Percentiles rank a stretch among this genome's conserved stretches.
These are phyloP conservation scores for Helotiales sp. DNA, from an alignment of 2,329 filamentous ascomycete genomes.

Conservation along the genomic window DNA sequence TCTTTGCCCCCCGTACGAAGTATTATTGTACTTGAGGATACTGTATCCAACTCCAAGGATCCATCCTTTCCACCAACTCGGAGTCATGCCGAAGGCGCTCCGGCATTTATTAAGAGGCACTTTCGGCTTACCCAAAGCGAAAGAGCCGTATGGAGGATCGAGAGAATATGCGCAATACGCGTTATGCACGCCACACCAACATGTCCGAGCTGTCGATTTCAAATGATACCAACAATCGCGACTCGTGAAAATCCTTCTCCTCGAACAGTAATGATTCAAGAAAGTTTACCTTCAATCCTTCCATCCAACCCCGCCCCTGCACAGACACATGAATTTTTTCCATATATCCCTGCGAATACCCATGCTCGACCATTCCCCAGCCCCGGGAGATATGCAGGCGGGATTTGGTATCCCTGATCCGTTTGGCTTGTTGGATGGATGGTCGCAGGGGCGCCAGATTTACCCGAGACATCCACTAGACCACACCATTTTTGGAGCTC, in stretches of 20 bases:
- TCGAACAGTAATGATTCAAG: neutral
- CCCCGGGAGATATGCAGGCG: neutral
- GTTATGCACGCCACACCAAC: constrained; percentile 1
- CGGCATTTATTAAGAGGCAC: constrained; percentile 1
- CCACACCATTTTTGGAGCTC: neutral
- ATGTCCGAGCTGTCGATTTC: neutral
- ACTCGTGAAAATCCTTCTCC: neutral
- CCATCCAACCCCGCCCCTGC: constrained; percentile 2
- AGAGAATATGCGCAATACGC: neutral
- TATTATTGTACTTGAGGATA: too few relatives aligned
- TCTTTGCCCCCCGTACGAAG: too few relatives aligned
- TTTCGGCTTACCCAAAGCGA: neutral
- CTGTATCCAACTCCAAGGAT: neutral
- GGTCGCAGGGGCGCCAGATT: neutral
- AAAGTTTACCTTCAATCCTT: neutral
- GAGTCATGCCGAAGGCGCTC: constrained; percentile 9
- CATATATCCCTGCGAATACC: too few relatives aligned
- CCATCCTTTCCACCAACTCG: neutral
- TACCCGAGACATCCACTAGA: neutral
- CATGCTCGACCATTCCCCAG: neutral
- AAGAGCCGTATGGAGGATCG: neutral
- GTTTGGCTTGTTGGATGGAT: neutral
- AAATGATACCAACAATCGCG: neutral
- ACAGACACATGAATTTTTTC: neutral
- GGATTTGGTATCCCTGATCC: neutral